These are phyloP conservation scores for Limnomonas spitsbergensis DNA, from an alignment of 139 green algal genomes.

Conservation along the genomic window DNA sequence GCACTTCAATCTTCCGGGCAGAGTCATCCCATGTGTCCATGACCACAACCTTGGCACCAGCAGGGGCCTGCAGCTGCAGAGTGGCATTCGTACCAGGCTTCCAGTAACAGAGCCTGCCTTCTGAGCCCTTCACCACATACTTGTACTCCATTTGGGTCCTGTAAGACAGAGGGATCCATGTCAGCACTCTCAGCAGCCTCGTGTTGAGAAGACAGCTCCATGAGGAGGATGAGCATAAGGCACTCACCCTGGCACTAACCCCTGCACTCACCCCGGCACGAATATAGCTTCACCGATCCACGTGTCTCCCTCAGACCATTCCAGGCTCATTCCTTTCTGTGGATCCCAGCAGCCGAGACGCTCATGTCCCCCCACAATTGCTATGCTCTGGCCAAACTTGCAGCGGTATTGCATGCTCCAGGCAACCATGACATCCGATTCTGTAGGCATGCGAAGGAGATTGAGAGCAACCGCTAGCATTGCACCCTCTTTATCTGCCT, in stretches of 20 bases:
- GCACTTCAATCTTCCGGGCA: neutral
- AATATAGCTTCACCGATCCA: neutral
- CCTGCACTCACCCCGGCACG: neutral
- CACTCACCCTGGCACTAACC: no score
- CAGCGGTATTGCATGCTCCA: neutral
- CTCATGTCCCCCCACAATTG: neutral
- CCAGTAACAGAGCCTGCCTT: neutral
- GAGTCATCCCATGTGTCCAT: neutral
- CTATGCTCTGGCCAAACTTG: neutral
- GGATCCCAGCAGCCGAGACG: neutral
- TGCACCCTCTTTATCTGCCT: no score
- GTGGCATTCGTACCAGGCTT: neutral
- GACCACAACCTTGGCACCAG: neutral
- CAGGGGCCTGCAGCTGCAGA: neutral
- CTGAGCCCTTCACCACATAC: neutral
- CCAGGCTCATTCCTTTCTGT: neutral
- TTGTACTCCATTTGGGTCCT: slow-evolving; percentile 1
- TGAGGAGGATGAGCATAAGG: no score
- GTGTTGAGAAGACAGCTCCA: no score
- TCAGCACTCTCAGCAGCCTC: no score
- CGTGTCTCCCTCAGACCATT: neutral
- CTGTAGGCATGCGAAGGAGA: no score
- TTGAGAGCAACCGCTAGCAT: no score
- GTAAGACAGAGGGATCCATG: neutral
- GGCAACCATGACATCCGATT: neutral